A percentile compares a stretch with the other conserved stretches of the same genome.
These are phyloP conservation scores for Melampsora allii-populina DNA, from an alignment of 1,284 basidiomycete genomes.

Conservation along the genomic window DNA sequence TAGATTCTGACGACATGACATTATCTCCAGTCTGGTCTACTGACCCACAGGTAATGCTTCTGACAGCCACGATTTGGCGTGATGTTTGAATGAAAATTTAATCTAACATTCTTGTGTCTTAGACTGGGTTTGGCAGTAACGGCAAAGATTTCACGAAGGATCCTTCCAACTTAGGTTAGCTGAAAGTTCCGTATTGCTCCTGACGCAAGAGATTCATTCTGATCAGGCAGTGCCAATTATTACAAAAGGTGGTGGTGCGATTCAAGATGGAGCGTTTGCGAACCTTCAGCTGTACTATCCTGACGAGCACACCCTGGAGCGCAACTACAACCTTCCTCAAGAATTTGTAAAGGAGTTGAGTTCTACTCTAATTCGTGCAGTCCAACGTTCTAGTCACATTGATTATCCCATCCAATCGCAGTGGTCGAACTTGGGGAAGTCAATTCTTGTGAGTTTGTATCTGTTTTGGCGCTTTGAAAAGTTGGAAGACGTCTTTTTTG, in stretches of 20 bases:
- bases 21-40: constrained; percentile 20
- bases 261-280: constrained; percentile 33
- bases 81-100: no score
- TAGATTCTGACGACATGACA: constrained; percentile 34
- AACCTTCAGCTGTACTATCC: constrained; percentile 33
- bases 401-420: neutral
- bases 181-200: neutral
- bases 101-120: neutral
- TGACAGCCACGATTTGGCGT: neutral
- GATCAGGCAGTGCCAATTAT: no score
- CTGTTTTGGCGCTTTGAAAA: neutral
- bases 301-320: constrained; percentile 25
- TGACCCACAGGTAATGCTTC: constrained; percentile 15
- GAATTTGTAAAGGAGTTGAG: constrained; percentile 11
- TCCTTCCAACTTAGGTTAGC: constrained; percentile 12
- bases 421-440: constrained; percentile 33
- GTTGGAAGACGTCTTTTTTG: neutral
- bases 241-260: constrained; percentile 2
- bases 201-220: neutral
- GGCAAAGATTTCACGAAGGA: constrained; percentile 17
- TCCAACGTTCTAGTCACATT: neutral
- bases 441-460: constrained; percentile 34
- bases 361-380: neutral
- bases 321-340: constrained; percentile 36
- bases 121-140: constrained; percentile 36